Evolutionary conservation across 164 flowering plant species (phyloP).

Genomic region (Liriodendron chinense): DNA sequence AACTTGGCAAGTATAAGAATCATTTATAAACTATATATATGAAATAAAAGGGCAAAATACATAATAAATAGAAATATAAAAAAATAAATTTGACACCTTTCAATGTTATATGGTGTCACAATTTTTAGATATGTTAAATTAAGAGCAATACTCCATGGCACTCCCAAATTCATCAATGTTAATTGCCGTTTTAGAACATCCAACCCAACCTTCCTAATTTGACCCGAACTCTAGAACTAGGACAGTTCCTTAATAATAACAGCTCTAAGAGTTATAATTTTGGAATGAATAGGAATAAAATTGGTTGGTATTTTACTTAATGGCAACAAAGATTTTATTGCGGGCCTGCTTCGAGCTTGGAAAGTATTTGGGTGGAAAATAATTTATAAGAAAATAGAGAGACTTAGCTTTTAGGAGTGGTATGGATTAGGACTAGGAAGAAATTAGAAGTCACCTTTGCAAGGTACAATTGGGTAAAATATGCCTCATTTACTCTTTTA

Average conservation of each 20-base stretch:
- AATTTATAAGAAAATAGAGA: too few species aligned
- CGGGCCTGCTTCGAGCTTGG: too few species aligned
- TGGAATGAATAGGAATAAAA: too few species aligned
- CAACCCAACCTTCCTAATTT: too few species aligned
- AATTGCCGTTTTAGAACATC: too few species aligned
- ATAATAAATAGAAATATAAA: background rate
- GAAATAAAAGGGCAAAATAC: background rate
- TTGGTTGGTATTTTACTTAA: too few species aligned
- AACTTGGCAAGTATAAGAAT: slow-evolving; percentile 39
- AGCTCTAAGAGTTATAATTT: too few species aligned
- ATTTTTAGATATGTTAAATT: slow-evolving; percentile 97
- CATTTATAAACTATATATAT: background rate
- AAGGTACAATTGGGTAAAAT: slow-evolving; percentile 85
- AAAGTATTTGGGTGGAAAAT: too few species aligned
- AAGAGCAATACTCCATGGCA: slow-evolving; percentile 98
- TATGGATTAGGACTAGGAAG: background rate
- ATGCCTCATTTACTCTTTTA: slow-evolving; percentile 95
- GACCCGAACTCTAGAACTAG: too few species aligned
- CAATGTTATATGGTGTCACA: slow-evolving; percentile 97
- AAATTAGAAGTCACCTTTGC: slow-evolving; percentile 46
- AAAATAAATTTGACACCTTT: slow-evolving; percentile 47
- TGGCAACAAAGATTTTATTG: too few species aligned
- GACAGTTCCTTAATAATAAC: too few species aligned
- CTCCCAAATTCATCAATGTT: slow-evolving; percentile 96
- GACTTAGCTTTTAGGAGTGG: too few species aligned